Evolutionary conservation across 169 alveolate genomes (phyloP).

Genomic region (Eimeria sp.): DNA sequence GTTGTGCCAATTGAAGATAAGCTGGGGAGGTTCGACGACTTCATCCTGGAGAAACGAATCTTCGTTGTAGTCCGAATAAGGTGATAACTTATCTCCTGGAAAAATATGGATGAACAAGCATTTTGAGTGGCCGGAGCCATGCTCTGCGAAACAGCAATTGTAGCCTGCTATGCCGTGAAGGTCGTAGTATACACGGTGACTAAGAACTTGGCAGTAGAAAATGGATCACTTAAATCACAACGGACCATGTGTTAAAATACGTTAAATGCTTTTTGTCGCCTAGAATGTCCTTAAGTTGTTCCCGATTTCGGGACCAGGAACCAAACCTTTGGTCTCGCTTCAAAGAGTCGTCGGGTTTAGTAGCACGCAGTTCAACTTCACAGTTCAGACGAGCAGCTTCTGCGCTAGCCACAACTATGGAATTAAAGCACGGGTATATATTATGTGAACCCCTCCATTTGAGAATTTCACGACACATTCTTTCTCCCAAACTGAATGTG

Average conservation of each 20-base stretch:
- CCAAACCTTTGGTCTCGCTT: no score
- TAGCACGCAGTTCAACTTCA: not conserved
- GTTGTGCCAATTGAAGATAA: not conserved
- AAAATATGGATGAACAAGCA: not conserved
- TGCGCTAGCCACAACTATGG: no score
- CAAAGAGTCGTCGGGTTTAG: not conserved
- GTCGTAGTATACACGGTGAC: not conserved
- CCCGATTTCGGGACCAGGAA: no score
- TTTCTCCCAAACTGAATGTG: not conserved
- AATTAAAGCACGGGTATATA: no score
- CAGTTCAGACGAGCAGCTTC: not conserved
- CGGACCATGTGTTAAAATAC: not conserved
- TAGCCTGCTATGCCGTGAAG: no score
- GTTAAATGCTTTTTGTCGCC: not conserved
- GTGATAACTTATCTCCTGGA: not conserved
- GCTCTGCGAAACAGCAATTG: no score
- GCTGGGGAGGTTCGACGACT: not conserved
- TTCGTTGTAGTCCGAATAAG: not conserved
- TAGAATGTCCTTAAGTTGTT: not conserved
- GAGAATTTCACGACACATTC: not conserved
- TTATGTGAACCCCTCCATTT: no score
- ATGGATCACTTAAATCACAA: not conserved
- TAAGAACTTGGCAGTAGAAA: not conserved
- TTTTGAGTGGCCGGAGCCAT: not conserved
- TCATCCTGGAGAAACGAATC: not conserved